Base-by-base conservation (phyloP, 2,329 filamentous ascomycete species). In the Botrytis porri region DNA sequence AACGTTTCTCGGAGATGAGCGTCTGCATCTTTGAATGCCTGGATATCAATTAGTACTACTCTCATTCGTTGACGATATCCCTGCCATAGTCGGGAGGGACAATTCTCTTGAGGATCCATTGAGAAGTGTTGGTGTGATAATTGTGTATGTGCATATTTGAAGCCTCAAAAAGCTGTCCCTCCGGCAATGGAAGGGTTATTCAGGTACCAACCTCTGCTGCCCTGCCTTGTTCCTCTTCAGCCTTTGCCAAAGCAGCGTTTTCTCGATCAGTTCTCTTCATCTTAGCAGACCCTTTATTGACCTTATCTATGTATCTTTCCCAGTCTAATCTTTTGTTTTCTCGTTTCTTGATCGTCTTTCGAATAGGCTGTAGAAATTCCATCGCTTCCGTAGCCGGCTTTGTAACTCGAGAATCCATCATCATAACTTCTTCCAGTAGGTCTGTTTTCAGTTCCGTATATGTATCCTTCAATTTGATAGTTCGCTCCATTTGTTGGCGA, bases 241-340 rank as follows among this genome's bases (percentile, higher is more conserved):
- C 88, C 80, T 94, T 95, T 73, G 85, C 87, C 54, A 96, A 83
- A 16, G 88, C 86, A 12, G 86, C 85, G 79, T 94, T 93, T 74
- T 97, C 94, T 78, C 93, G 91, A 73, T 93, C 88, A 5, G 88
- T 90, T 72, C 90, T 88, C 54, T 88, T 90, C 35, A 87, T 84
- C 81, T 96, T 96, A 80, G 90, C 90, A 77, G 89, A 85, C 59
- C 90, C 86, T 77, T 88, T 89, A 79, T 92, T 90, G 51, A 90
- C 89, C 75, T 90, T 89, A 77, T 90, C 88, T 81, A 93, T 90
- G 77, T 90, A 90, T 77, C 92, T 89, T 82, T 97, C 94, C 79
- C 90, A 96, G 80, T 97, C 94, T 74, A 95, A 81, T 70, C 93
- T 91, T 82, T 90, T 93, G 78, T 95, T 92, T 80, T 96, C 93